Percentiles rank a stretch among this genome's conserved stretches.
Evolutionary conservation across 208 protist species (phyloP).

Genomic region (Leishmania arabica): DNA sequence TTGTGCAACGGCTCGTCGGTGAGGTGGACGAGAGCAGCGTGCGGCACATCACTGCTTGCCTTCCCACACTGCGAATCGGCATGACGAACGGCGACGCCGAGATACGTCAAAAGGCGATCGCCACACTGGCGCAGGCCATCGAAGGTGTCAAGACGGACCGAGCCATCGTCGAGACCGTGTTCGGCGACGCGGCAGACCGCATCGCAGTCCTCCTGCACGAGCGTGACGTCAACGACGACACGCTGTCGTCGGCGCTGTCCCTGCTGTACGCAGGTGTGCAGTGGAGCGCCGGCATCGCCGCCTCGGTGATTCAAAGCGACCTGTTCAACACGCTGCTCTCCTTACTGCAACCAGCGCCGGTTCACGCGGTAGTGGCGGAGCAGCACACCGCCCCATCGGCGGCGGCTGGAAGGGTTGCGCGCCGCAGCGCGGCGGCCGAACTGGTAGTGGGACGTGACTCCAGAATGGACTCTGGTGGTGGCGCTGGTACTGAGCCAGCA

Average conservation of each 20-base stretch:
- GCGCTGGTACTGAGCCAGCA: constrained; percentile 2
- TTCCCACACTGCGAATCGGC: constrained; percentile 75
- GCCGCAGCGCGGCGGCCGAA: background rate
- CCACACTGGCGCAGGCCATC: constrained; percentile 59
- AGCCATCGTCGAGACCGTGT: constrained; percentile 49
- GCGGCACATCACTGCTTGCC: constrained; percentile 44
- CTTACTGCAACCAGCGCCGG: constrained; percentile 16
- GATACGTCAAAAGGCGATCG: constrained; percentile 70
- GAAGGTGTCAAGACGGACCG: constrained; percentile 44
- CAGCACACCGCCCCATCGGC: background rate
- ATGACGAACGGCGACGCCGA: constrained; percentile 68
- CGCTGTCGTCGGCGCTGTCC: constrained; percentile 42
- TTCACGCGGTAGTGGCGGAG: background rate
- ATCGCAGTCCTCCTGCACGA: constrained; percentile 47
- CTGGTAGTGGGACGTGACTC: background rate
- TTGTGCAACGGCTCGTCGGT: constrained; percentile 74
- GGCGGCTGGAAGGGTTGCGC: background rate
- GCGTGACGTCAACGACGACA: constrained; percentile 43
- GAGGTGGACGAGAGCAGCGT: constrained; percentile 55
- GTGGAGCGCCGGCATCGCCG: constrained; percentile 46
- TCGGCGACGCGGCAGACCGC: constrained; percentile 46
- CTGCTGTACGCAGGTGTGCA: constrained; percentile 55
- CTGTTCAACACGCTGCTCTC: constrained; percentile 35
- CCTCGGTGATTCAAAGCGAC: constrained; percentile 43
- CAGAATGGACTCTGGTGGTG: background rate